phyloP scores from a whole-genome alignment of 2,329 filamentous ascomycete genomes.

The Aspergillus jensenii region DNA sequence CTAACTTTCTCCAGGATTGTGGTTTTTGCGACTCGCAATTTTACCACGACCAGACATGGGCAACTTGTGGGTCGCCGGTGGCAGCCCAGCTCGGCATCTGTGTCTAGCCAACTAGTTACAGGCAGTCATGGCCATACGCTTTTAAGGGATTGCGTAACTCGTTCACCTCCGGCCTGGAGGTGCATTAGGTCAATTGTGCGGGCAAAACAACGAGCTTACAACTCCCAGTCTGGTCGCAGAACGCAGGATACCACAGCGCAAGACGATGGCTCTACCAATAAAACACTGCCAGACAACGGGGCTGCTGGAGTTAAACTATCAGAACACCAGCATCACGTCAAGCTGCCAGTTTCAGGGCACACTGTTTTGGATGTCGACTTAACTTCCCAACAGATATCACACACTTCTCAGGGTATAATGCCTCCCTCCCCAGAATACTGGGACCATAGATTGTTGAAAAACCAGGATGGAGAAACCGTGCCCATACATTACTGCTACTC shows the following conservation, averaged over 20 bases:
- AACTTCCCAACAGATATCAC: not conserved
- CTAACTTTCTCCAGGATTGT: not conserved
- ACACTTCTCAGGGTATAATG: not conserved
- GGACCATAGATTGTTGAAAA: conserved; percentile 46
- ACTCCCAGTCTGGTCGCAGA: not conserved
- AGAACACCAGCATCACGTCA: not conserved
- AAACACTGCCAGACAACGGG: not conserved
- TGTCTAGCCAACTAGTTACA: not conserved
- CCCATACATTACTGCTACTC: conserved; percentile 76
- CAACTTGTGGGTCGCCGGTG: not conserved
- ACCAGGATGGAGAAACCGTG: conserved; percentile 52
- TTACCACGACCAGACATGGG: not conserved
- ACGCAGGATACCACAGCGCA: not conserved
- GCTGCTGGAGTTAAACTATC: not conserved
- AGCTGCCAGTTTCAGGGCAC: not conserved
- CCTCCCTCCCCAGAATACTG: conserved; percentile 25
- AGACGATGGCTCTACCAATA: not conserved
- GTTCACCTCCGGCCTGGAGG: not conserved
- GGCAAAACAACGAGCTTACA: not conserved
- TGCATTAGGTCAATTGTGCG: too few species aligned
- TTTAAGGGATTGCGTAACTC: not conserved
- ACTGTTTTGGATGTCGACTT: not conserved
- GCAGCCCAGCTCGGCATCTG: not conserved
- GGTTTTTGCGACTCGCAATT: not conserved
- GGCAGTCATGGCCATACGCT: not conserved